Conservation (phyloP, 1,284 basidiomycete genomes). For the Xerocomus tenax region DNA sequence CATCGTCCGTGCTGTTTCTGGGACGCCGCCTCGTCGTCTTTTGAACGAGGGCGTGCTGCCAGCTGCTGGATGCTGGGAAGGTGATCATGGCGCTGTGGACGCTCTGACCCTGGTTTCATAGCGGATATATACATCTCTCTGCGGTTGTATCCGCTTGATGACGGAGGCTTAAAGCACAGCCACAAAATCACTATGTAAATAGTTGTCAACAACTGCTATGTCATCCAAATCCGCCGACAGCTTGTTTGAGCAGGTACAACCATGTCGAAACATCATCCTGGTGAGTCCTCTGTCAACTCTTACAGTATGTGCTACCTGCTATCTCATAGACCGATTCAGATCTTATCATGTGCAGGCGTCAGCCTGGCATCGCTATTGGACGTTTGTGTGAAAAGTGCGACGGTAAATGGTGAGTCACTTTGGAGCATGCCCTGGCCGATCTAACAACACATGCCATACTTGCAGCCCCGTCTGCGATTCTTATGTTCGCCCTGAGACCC, state of each 20-base stretch:
- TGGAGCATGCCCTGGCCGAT: not conserved
- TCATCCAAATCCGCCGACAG: not conserved
- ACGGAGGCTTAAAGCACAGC: constrained; percentile 10
- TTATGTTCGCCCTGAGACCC: constrained; percentile 94
- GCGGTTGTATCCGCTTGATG: not conserved
- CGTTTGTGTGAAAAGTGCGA: constrained; percentile 98
- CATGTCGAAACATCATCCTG: constrained; percentile 88
- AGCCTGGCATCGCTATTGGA: constrained; percentile 94
- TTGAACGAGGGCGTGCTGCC: constrained; percentile 24
- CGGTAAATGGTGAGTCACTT: constrained; percentile 80
- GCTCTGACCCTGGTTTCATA: constrained; percentile 2
- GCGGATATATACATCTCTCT: constrained; percentile 1
- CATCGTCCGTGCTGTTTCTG: constrained; percentile 5
- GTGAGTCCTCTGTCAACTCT: constrained; percentile 35
- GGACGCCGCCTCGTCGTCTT: constrained; percentile 15
- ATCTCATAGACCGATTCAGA: constrained; percentile 40
- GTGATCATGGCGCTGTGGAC: constrained; percentile 23
- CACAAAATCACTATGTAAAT: too few relatives aligned
- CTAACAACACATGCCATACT: not conserved
- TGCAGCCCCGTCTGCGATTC: constrained; percentile 95
- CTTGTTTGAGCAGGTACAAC: constrained; percentile 16
- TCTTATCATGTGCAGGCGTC: constrained; percentile 93
- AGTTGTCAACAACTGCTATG: constrained; percentile 15
- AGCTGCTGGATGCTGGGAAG: constrained; percentile 26
- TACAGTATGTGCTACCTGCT: not conserved